A percentile compares a stretch with the other conserved stretches of the same genome.
These are phyloP conservation scores for Xylaria sp. DNA, from an alignment of 495 filamentous ascomycete genomes.

Conservation along the genomic window DNA sequence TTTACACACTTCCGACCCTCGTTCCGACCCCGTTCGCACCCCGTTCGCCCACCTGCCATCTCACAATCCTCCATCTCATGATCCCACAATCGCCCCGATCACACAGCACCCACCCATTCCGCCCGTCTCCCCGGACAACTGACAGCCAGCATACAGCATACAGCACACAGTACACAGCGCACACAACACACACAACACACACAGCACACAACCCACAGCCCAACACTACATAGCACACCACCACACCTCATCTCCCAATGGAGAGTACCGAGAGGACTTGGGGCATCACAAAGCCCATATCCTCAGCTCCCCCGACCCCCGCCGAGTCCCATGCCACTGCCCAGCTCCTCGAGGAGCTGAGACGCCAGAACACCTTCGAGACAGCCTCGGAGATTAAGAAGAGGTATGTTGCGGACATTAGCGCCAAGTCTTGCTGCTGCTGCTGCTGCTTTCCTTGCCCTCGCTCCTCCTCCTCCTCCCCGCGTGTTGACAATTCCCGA, in stretches of 20 bases:
- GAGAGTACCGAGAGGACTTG: conserved; percentile 52
- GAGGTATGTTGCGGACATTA: conserved; percentile 56
- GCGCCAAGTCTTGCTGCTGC: background rate
- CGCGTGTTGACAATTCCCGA: conserved; percentile 22
- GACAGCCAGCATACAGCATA: background rate
- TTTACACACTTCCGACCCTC: background rate
- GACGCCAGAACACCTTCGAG: conserved; percentile 91
- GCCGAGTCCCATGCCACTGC: conserved; percentile 77
- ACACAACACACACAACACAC: background rate
- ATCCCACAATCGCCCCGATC: background rate
- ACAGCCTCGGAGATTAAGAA: conserved; percentile 77
- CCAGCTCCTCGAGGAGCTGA: conserved; percentile 79
- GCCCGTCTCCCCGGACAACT: background rate
- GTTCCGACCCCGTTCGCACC: background rate
- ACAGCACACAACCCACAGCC: background rate
- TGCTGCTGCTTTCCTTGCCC: background rate
- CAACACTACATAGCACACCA: background rate
- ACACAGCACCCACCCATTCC: background rate
- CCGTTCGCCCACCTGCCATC: no score
- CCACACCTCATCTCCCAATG: conserved; percentile 22
- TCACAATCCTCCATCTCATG: conserved; percentile 5
- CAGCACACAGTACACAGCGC: background rate
- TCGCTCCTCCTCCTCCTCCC: background rate
- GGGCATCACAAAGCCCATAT: conserved; percentile 88
- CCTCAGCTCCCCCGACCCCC: conserved; percentile 73